These are phyloP conservation scores for Solanum corneliomulleri DNA, from an alignment of 257 asterid genomes.

Conservation along the genomic window DNA sequence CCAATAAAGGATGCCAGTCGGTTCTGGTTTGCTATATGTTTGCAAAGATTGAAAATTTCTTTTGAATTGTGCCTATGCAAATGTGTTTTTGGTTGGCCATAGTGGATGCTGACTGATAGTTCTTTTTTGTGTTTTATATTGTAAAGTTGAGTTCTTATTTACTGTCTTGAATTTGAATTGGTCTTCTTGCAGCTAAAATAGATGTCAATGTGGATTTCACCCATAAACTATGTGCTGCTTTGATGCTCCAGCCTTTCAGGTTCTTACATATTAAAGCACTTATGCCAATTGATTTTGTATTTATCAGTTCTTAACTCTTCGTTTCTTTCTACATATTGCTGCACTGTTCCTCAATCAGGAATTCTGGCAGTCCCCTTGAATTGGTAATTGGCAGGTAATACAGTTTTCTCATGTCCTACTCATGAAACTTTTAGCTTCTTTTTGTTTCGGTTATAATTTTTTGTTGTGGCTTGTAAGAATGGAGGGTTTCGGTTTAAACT, in stretches of 20 bases:
- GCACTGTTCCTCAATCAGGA: conserved; percentile 34
- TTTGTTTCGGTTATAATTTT: not conserved
- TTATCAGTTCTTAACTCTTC: not conserved
- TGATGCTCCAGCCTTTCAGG: conserved; percentile 86
- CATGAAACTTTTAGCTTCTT: not conserved
- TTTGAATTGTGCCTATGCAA: not conserved
- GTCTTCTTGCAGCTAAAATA: conserved; percentile 64
- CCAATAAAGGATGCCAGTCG: not conserved
- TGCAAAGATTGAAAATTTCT: not conserved
- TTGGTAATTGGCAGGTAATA: conserved; percentile 82
- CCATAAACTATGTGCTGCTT: conserved; percentile 81
- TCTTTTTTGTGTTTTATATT: not conserved
- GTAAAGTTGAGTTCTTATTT: not conserved
- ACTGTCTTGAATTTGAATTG: not conserved
- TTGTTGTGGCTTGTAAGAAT: not conserved
- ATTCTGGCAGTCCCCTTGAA: conserved; percentile 69
- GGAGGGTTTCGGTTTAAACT: not conserved
- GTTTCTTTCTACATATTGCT: conserved; percentile 3
- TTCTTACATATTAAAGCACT: not conserved
- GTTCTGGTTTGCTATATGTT: not conserved
- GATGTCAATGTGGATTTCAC: conserved; percentile 96
- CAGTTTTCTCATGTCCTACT: not conserved
- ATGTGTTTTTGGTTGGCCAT: not conserved
- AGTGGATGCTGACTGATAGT: not conserved
- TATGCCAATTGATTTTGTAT: not conserved